Base-by-base conservation (phyloP, 441 rosid species). In the Geranium incanum region DNA sequence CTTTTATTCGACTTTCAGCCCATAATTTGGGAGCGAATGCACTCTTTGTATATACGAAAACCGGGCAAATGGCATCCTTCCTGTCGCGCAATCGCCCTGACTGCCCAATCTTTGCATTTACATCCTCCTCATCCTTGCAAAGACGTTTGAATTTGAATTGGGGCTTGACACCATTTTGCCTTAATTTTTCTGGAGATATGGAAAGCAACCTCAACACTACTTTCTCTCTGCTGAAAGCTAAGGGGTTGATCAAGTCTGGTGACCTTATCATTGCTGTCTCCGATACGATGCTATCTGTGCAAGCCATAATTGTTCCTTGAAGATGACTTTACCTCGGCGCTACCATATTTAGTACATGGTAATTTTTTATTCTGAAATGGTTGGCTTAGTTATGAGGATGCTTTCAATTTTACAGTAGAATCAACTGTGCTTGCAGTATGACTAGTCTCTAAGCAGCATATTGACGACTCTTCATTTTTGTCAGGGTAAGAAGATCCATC, bases 181-280 rank as follows among this genome's bases (percentile, higher is more conserved):
- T 92, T 72, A 87, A 93, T 80, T 92, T 92, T 84, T 74, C 95
- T 0, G 96, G 91, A 39, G 98, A 95, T 72, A 95, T 92, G 99
- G 98, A 95, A 72, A 85, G 80, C 87, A 86, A 92, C 85, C 85
- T 95, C 41, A 92, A 88, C 77, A 95, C 83, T 74, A 92, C 99
- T 59, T 95, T 92, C 82, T 85, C 99, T 6, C 76, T 95, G 71
- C 93, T 95, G 72, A 95, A 95, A 84, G 86, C 97, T 64, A 84
- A 97, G 76, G 99, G 98, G 65, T 92, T 95, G 99, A 85, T 92
- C 76, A 90, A 89, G 79, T 92, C 99, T 21, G 99, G 99, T 68
- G 98, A 91, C 78, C 98, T 92, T 52, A 95, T 95, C 48, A 81
- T 92, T 66, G 96, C 99, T 15, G 97, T 92, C 41, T 95, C 99